Evolutionary conservation across 2,329 filamentous ascomycete genomes (phyloP), one percentile per base, ranked within the genome.

Genomic region (Pyrenophora seminiperda): DNA sequence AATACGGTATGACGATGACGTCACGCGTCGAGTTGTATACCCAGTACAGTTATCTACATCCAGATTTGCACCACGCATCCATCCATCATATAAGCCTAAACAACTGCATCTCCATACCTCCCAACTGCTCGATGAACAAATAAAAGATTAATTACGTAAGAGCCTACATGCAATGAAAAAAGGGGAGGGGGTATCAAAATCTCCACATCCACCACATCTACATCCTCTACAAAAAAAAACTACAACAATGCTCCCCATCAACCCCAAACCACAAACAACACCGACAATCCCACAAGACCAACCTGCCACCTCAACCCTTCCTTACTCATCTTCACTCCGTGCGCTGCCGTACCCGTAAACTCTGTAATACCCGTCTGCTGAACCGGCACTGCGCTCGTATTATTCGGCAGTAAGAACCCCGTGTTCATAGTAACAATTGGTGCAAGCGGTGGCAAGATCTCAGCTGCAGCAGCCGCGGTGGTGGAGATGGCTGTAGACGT

Each of bases 371-470:
- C 11, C 5, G 39, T 50, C 10, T 34, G 41, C 36, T 41, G 13
- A 4, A 14, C 37, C 6, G 46, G 46, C 7, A 36, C 13, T 9
- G 29, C 37, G 13, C 18, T 50, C 2, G 31, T 40, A n/a, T 53
- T 53, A 7, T 36, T 50, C 10, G 50, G 46, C 1, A 41, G 29
- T 1, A 53, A 11, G 11, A 53, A 50, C 1, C 46, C 50, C 7
- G 41, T 14, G 11, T 30, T 13, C 40, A 48, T 47, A 17, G 22
- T 53, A 13, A 55, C 31, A 10, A 52, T 37, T 1, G 53, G 34
- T 42, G 40, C 49, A 5, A 41, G 40, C 11, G 40, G 27, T n/a
- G 41, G 36, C 1, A 45, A 20, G 18, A 38, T 19, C 2, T 38
- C 39, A 5, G 34, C 14, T 0, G 31, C 5, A 2, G 27, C 27